Conservation (phyloP, 768 basidiomycete genomes). For the Arthromyces matolae region DNA sequence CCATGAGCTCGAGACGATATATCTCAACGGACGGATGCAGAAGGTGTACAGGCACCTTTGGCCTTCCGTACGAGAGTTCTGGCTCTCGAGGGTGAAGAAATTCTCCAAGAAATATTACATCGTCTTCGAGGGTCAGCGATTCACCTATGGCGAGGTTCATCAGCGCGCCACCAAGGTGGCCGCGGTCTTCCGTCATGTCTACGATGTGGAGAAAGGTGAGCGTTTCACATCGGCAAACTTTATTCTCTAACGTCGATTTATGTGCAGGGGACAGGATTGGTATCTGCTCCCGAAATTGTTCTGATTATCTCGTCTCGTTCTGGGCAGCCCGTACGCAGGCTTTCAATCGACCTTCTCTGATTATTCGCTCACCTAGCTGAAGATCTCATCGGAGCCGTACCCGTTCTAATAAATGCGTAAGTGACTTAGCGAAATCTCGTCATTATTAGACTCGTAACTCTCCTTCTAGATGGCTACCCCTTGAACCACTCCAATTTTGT, state of each 20-base stretch:
- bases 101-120: slow-evolving; percentile 49
- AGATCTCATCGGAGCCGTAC: slow-evolving; percentile 61
- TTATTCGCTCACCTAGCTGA: slow-evolving; percentile 3
- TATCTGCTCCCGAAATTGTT: slow-evolving; percentile 61
- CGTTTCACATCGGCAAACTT: background rate
- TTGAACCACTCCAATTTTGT: slow-evolving; percentile 49
- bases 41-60: slow-evolving; percentile 57
- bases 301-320: slow-evolving; percentile 56
- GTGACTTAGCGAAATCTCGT: slow-evolving; percentile 18
- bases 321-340: slow-evolving; percentile 54
- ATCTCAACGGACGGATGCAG: slow-evolving; percentile 47
- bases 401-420: slow-evolving; percentile 58
- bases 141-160: slow-evolving; percentile 46
- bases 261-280: slow-evolving; percentile 50
- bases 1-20: slow-evolving; percentile 44
- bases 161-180: slow-evolving; percentile 42
- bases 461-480: slow-evolving; percentile 46
- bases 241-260: background rate
- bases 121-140: slow-evolving; percentile 49
- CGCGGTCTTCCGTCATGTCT: slow-evolving; percentile 38
- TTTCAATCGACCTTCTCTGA: slow-evolving; percentile 4
- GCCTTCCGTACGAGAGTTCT: slow-evolving; percentile 52
- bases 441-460: slow-evolving; percentile 1
- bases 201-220: slow-evolving; percentile 48
- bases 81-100: slow-evolving; percentile 40